phyloP scores from a whole-genome alignment of 768 basidiomycete species.

The Boletus insuetus region DNA sequence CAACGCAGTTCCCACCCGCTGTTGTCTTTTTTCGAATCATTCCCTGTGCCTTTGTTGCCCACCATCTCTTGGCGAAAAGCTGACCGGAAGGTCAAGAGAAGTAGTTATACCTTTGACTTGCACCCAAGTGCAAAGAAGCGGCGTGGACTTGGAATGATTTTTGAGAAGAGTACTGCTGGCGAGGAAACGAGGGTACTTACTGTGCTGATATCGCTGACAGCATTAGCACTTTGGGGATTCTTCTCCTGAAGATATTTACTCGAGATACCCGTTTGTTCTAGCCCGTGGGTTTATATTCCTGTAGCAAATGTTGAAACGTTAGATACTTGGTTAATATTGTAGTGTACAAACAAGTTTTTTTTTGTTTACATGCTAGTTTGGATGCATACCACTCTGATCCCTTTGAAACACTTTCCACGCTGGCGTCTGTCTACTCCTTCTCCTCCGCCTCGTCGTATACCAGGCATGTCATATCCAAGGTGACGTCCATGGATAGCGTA shows the following conservation, averaged over 20 bases:
- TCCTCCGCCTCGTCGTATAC: conserved; percentile 26
- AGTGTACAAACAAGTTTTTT: background rate
- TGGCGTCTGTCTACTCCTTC: conserved; percentile 32
- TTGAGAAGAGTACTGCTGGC: conserved; percentile 61
- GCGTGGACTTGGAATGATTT: conserved; percentile 43
- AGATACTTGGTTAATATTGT: background rate
- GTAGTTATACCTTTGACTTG: conserved; percentile 26
- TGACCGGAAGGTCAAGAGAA: conserved; percentile 28
- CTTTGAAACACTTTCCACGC: conserved; percentile 12
- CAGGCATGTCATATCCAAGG: conserved; percentile 27
- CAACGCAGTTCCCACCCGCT: conserved; percentile 31
- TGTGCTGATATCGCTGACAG: conserved; percentile 27
- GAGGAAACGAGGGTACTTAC: conserved; percentile 51
- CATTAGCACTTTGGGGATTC: conserved; percentile 32
- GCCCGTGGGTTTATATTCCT: background rate
- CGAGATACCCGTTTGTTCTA: background rate
- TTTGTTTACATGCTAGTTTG: background rate
- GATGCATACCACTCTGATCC: background rate
- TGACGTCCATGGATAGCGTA: conserved; percentile 61
- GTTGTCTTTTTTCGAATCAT: conserved; percentile 27
- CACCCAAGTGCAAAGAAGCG: conserved; percentile 37
- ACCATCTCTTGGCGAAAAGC: conserved; percentile 26
- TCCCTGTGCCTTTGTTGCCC: conserved; percentile 25
- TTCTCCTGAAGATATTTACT: conserved; percentile 16
- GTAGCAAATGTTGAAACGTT: background rate